Base-by-base conservation (phyloP, 495 filamentous ascomycete species). In the Penicillium cataractarum region DNA sequence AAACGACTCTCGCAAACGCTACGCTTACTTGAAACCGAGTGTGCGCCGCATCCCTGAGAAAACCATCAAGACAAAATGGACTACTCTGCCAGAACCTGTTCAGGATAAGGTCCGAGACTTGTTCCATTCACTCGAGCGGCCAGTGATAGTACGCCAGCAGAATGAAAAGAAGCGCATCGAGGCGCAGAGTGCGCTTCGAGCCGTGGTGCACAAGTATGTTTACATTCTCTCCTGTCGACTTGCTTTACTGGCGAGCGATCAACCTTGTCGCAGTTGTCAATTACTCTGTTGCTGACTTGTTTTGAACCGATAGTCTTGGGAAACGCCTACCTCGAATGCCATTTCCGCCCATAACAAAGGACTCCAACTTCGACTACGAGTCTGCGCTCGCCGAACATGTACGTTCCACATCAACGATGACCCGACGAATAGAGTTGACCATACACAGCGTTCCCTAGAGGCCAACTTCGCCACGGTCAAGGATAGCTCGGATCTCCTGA, bases 291-390 rank as follows among this genome's bases (percentile, higher is more conserved):
- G 60, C 61, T 77, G 19, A 61, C 60, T 26, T 52, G 54, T 42
- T 62, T 3, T 57, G 7, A 29, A 58, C 15, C 55, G 35, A 21
- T 49, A 82, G 78, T 57, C 71, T 87, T 42, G 78, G 72, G 51
- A 80, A 76, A 61, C 74, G 79, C 42, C 68, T 88, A 15, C 83
- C 84, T 29, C 77, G 80, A 44, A 83, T 87, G 77, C 84, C 84
- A 32, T 87, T 90, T 61, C 87, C 87, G 3, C 83, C 80, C 8
- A 73, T 79, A 46, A 80, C 84, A 6, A 83, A 81, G 59, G 85
- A 84, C 33, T 73, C 79, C 0, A 76, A 82, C 62, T 89, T 90
- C 64, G 83, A 89, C 65, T 83, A 84, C 58, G 86, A 89, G 56
- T 80, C 80, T 63, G 80, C 86, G 22, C 65, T 86, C 10, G 82